Conservation (phyloP, 208 protist genomes). For the Crithidia thermophila region DNA sequence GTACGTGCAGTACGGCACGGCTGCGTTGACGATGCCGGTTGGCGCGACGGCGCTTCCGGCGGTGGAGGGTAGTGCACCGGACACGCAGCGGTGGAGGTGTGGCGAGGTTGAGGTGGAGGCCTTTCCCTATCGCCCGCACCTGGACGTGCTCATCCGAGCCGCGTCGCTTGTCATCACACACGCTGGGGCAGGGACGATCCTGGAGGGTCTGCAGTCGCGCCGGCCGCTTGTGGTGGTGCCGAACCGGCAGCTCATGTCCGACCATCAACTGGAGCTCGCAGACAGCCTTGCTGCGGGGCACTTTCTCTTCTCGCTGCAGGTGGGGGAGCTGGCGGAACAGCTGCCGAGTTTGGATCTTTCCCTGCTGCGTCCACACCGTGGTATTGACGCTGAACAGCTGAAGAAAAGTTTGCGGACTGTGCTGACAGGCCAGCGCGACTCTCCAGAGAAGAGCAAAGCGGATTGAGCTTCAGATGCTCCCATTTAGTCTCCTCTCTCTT, state of each 20-base stretch:
- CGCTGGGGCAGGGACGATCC: slow-evolving; percentile 92
- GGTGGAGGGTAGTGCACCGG: background rate
- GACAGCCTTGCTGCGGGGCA: slow-evolving; percentile 40
- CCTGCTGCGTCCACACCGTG: slow-evolving; percentile 47
- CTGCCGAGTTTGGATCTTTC: slow-evolving; percentile 46
- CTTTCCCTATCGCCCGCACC: slow-evolving; percentile 69
- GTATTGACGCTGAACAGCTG: slow-evolving; percentile 47
- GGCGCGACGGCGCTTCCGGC: slow-evolving; percentile 3
- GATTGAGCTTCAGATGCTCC: too few relatives aligned
- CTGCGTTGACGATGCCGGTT: slow-evolving; percentile 3
- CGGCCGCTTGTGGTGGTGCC: slow-evolving; percentile 81
- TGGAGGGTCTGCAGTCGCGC: slow-evolving; percentile 74
- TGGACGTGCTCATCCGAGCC: slow-evolving; percentile 47
- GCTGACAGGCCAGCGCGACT: slow-evolving; percentile 21
- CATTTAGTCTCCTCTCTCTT: too few relatives aligned
- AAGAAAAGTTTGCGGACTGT: slow-evolving; percentile 21
- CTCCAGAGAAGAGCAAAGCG: background rate
- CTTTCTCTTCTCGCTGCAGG: slow-evolving; percentile 74
- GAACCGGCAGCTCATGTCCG: slow-evolving; percentile 86
- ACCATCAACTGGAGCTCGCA: slow-evolving; percentile 90
- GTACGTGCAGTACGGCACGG: slow-evolving; percentile 80
- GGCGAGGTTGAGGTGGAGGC: slow-evolving; percentile 60
- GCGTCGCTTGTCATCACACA: slow-evolving; percentile 85
- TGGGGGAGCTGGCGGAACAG: slow-evolving; percentile 37
- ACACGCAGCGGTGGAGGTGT: slow-evolving; percentile 26